A percentile compares a stretch with the other conserved stretches of the same genome.
These are phyloP conservation scores for Rubroboletus satanas DNA, from an alignment of 768 basidiomycete species.

Conservation along the genomic window DNA sequence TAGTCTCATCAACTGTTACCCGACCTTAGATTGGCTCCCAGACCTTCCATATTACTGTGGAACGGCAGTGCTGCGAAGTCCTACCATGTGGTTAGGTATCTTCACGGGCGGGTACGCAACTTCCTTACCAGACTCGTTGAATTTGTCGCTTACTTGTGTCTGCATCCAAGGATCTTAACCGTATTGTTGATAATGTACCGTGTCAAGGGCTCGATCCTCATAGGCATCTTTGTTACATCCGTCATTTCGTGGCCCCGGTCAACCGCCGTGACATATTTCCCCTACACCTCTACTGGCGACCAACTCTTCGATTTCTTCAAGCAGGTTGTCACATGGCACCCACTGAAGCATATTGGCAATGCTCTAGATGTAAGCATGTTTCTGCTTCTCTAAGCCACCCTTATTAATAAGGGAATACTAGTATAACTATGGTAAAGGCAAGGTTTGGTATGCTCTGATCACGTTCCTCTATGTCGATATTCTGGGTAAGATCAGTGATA, in stretches of 20 bases:
- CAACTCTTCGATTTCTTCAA: constrained; percentile 81
- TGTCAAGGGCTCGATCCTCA: constrained; percentile 76
- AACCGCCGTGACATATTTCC: constrained; percentile 78
- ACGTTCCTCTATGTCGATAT: constrained; percentile 92
- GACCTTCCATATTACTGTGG: constrained; percentile 59
- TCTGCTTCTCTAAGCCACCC: not conserved
- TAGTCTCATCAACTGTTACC: constrained; percentile 7
- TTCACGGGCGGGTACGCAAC: constrained; percentile 72
- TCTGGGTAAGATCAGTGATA: constrained; percentile 46
- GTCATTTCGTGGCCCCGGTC: constrained; percentile 87
- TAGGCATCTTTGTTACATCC: constrained; percentile 80
- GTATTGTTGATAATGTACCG: constrained; percentile 81
- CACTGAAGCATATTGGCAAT: constrained; percentile 57
- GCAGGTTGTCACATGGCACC: constrained; percentile 74
- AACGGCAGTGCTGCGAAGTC: constrained; percentile 60
- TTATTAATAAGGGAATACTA: constrained; percentile 23
- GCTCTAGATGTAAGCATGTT: constrained; percentile 54
- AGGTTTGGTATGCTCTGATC: constrained; percentile 82
- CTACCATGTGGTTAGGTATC: constrained; percentile 86
- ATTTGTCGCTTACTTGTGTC: constrained; percentile 2
- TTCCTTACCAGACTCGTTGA: not conserved
- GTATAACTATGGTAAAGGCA: constrained; percentile 57
- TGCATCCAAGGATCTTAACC: constrained; percentile 56
- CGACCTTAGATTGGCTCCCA: constrained; percentile 38
- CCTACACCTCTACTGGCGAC: constrained; percentile 64